Base-by-base conservation (phyloP, 2,329 filamentous ascomycete species). In the Corniculantispora saksenae region DNA sequence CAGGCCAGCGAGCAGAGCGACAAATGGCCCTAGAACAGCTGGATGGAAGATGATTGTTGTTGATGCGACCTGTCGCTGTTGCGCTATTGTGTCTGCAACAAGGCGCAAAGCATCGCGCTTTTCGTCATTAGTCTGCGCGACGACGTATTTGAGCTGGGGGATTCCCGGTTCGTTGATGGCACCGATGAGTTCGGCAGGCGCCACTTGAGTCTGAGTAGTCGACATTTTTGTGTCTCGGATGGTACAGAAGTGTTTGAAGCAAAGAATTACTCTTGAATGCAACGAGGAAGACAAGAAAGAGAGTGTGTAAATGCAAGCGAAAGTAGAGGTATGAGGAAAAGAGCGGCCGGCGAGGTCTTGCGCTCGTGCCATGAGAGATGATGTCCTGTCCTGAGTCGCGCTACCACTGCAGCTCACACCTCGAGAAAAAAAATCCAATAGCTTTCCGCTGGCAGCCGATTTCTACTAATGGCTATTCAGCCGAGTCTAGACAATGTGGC, bases 41-140 rank as follows among this genome's bases (percentile, higher is more conserved):
- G 86, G 86, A 76, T 92, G 86, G 72, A 85, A 86, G 68, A 92
- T 82, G 66, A 95, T 79, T 66, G 85, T 79, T 58, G 81, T 79
- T 17, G 88, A 86, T 9, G 91, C 88, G 5, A 84, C 77, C 75
- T 93, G 89, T 61, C 91, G 89, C 78, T 95, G 92, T 74, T 97
- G 91, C 29, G 92, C 91, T 64, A 96, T 87, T 69, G 89, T 92
- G 78, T 95, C 92, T 61, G 91, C 89, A 55, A 97, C 83, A 21
- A 97, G 84, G 67, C 85, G 85, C 63, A 97, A 81, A 15, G 89
- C 90, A 64, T 87, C 83, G 68, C 87, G 79, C 73, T 89, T 87
- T 72, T 93, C 89, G 53, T 80, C 73, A 55, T 85, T 78, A 48
- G 71, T 71, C 47, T 80, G 80, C 51, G 88, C 77, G 54, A 83